phyloP scores from a whole-genome alignment of 352 stramenopile species.

The Sclerospora graminicola region DNA sequence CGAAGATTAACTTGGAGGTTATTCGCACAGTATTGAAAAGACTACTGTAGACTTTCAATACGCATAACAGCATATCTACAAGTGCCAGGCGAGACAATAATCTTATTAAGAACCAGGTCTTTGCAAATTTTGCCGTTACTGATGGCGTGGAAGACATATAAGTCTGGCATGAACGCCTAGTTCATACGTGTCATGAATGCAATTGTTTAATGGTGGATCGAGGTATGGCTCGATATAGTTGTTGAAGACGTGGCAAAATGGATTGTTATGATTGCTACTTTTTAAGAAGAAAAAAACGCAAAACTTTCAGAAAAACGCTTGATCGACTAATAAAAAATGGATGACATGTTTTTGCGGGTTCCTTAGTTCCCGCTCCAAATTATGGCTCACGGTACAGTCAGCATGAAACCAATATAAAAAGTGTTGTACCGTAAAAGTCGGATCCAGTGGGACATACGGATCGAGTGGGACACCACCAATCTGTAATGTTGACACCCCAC shows the following conservation, averaged over 20 bases:
- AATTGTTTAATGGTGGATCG: neutral
- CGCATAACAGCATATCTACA: neutral
- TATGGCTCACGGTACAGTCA: neutral
- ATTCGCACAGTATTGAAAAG: neutral
- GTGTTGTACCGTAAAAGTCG: no score
- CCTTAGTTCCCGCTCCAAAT: neutral
- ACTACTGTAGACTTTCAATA: neutral
- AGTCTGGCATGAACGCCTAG: neutral
- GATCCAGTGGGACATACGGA: no score
- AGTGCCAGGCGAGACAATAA: neutral
- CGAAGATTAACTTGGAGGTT: neutral
- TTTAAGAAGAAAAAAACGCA: slow-evolving; percentile 3
- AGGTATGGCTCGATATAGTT: neutral
- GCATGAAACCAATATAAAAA: no score
- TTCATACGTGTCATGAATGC: neutral
- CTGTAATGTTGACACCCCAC: no score
- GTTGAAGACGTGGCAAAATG: neutral
- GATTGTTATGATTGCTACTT: neutral
- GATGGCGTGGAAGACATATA: no score
- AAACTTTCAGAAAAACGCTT: slow-evolving; percentile 1
- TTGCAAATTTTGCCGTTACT: neutral
- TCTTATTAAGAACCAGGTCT: neutral
- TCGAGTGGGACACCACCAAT: no score
- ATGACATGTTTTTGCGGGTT: slow-evolving; percentile 1
- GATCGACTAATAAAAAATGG: neutral